Conservation (phyloP, 306 rosid species). For the Echinosophora koreensis region DNA sequence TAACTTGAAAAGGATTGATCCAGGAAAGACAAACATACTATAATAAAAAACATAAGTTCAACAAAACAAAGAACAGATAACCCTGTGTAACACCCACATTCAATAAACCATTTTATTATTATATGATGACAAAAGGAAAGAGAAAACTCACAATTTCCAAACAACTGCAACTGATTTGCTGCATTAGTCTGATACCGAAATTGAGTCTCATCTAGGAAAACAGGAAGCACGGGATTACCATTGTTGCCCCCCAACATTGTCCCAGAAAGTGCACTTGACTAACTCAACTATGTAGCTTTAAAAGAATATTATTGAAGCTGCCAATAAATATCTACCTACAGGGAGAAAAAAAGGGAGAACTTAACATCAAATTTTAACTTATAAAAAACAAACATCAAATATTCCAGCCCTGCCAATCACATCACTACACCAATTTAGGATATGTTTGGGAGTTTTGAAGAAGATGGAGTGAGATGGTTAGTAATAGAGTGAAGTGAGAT, state of each 20-base stretch:
- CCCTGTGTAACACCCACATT: constrained; percentile 26
- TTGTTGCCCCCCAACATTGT: constrained; percentile 88
- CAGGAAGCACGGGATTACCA: constrained; percentile 72
- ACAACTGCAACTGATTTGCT: constrained; percentile 83
- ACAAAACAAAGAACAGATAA: constrained; percentile 23
- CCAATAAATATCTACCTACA: constrained; percentile 52
- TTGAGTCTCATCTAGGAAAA: constrained; percentile 69
- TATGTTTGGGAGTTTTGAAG: too few species aligned
- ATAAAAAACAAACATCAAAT: constrained; percentile 35
- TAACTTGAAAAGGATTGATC: constrained; percentile 15
- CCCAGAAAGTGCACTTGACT: constrained; percentile 7
- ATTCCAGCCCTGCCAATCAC: background rate
- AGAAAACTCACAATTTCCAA: constrained; percentile 75
- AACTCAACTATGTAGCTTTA: constrained; percentile 43
- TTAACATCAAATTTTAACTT: background rate
- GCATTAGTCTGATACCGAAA: constrained; percentile 67
- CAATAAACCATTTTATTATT: background rate
- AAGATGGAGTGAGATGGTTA: too few species aligned
- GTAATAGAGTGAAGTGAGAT: too few species aligned
- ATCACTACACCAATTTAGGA: background rate
- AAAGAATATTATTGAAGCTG: constrained; percentile 32
- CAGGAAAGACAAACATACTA: constrained; percentile 21
- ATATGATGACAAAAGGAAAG: constrained; percentile 21
- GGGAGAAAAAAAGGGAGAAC: constrained; percentile 22
- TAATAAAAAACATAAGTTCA: constrained; percentile 8